A percentile compares a stretch with the other conserved stretches of the same genome.
Evolutionary conservation across 1,284 basidiomycete species (phyloP).

Genomic region (Vanrija humicola): DNA sequence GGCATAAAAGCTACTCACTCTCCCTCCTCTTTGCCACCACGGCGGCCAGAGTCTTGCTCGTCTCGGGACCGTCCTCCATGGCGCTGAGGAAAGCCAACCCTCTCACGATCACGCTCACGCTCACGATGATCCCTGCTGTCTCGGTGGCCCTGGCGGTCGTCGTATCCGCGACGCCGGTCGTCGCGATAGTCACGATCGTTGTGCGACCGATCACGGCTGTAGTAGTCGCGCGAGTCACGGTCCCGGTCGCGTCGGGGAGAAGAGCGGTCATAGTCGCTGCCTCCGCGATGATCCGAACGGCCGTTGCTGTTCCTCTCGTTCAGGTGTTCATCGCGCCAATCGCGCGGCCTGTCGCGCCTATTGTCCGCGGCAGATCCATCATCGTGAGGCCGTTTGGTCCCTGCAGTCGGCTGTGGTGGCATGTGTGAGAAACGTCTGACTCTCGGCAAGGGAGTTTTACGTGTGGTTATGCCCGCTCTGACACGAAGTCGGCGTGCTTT

Average conservation of each 20-base stretch:
- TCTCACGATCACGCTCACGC: conserved; percentile 32
- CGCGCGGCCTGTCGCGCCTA: conserved; percentile 59
- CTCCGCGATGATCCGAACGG: not conserved
- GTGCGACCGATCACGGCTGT: conserved; percentile 4
- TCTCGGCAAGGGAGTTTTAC: conserved; percentile 8
- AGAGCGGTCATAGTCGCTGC: not conserved
- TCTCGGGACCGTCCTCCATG: conserved; percentile 32
- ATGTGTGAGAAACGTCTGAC: conserved; percentile 15
- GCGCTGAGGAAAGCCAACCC: conserved; percentile 18
- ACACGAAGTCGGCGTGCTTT: not conserved
- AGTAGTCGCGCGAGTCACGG: conserved; percentile 6
- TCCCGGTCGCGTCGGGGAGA: not conserved
- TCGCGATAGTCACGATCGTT: conserved; percentile 18
- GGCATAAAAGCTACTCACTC: conserved; percentile 41
- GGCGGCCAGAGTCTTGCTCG: conserved; percentile 15
- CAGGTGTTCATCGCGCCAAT: conserved; percentile 72
- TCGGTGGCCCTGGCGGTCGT: conserved; percentile 6
- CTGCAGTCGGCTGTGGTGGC: conserved; percentile 6
- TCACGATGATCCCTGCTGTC: conserved; percentile 20
- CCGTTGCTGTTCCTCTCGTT: conserved; percentile 32
- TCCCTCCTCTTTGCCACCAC: conserved; percentile 33
- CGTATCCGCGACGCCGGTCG: conserved; percentile 10
- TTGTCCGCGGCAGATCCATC: conserved; percentile 49
- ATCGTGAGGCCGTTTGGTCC: conserved; percentile 7
- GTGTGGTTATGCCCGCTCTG: not conserved